Evolutionary conservation across 805 yeast genomes (phyloP).

Genomic region (Ogataea sp.): DNA sequence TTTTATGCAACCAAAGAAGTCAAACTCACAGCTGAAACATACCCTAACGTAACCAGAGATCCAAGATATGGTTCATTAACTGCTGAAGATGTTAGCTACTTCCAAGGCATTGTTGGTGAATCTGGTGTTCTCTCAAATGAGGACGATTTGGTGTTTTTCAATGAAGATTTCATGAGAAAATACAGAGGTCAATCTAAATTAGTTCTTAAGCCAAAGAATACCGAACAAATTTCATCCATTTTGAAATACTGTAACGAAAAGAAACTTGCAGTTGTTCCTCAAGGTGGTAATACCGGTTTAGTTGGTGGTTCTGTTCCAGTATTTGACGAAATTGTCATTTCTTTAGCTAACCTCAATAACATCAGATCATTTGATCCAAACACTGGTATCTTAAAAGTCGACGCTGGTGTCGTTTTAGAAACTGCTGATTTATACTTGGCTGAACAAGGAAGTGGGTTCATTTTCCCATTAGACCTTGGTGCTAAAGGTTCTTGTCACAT

Average conservation of each 20-base stretch:
- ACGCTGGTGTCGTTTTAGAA: constrained; percentile 87
- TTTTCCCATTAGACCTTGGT: constrained; percentile 90
- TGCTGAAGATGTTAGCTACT: constrained; percentile 49
- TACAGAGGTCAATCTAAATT: constrained; percentile 81
- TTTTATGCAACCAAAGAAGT: constrained; percentile 5
- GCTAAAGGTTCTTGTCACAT: constrained; percentile 96
- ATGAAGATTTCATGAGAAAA: constrained; percentile 93
- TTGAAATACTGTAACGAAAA: constrained; percentile 73
- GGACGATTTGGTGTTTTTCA: constrained; percentile 62
- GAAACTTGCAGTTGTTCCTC: constrained; percentile 83
- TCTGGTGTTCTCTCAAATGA: constrained; percentile 40
- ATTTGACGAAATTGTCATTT: constrained; percentile 80
- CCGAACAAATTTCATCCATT: constrained; percentile 70
- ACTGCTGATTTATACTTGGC: constrained; percentile 71
- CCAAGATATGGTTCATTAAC: constrained; percentile 43
- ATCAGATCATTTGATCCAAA: constrained; percentile 74
- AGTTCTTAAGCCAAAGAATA: constrained; percentile 75
- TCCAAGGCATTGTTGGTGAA: constrained; percentile 49
- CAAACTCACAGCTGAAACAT: constrained; percentile 59
- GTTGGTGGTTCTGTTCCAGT: constrained; percentile 94
- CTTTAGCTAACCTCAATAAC: constrained; percentile 63
- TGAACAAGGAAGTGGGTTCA: constrained; percentile 78
- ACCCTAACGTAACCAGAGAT: constrained; percentile 49
- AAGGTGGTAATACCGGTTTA: constrained; percentile 94
- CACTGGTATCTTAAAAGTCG: constrained; percentile 81